Evolutionary conservation across 768 basidiomycete species (phyloP), one percentile per base, ranked within the genome.

Genomic region (Pleurotus pulmonarius): DNA sequence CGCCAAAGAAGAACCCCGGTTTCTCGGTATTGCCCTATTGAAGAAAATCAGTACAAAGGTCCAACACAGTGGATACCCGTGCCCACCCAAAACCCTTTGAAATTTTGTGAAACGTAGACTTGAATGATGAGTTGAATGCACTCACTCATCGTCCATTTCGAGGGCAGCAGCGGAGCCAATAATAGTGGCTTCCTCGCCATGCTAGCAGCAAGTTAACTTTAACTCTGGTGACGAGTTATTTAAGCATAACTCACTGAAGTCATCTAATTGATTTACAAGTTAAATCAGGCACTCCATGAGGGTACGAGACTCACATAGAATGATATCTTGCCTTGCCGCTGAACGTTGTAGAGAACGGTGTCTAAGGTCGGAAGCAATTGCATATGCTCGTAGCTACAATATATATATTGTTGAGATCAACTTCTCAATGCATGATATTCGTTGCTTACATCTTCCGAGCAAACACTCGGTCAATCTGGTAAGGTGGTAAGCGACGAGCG

Each of bases 1-100:
- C 95, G 83, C 87, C 92, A 95, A 1, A 96, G 74, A 6, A 97
- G 78, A 4, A 94, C 94, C 43, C 92, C 94, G 76, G 92, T 85
- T 76, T 92, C 93, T 55, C 92, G 88, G 65, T 98, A 98, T 77
- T 98, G 94, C 47, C 87, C 89, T 91, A 61, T 16, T 38, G 49
- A 53, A 3, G 13, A 41, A 43, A 46, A 56, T 29, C 18, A 41
- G 2, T 11, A 15, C 47, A 4, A 43, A 47, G 8, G 18, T 16
- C 57, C 22, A 25, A 5, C 8, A 20, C 18, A 41, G 12, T 13
- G 13, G 13, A 16, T 53, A 12, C 22, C 3, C 18, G 25, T 4
- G 69, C 81, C 54, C 57, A 79, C 91, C 93, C 61, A 94, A 77
- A 4, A 94, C 90, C 69, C 89, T 91, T 58, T 6, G 46, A 49